phyloP scores from a whole-genome alignment of 768 basidiomycete genomes.

The Chiua virens region DNA sequence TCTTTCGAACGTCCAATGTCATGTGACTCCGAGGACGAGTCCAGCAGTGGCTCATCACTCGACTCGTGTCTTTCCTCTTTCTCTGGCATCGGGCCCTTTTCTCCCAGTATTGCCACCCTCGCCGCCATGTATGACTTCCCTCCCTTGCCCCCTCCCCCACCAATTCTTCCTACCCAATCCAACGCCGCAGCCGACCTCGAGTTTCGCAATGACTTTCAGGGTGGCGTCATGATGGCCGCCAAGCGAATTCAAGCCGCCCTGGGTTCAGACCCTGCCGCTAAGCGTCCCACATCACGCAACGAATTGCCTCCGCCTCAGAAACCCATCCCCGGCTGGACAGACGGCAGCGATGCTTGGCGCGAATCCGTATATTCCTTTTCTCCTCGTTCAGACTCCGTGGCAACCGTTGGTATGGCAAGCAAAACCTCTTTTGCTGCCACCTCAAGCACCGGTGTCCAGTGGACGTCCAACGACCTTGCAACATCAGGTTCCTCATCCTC shows the following conservation, averaged over 20 bases:
- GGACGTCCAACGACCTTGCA: conserved; percentile 38
- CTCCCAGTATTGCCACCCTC: conserved; percentile 39
- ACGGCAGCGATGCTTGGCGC: conserved; percentile 68
- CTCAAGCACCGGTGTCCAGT: conserved; percentile 52
- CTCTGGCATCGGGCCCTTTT: conserved; percentile 19
- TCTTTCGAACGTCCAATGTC: conserved; percentile 28
- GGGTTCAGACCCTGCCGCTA: conserved; percentile 40
- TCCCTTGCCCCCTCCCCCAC: conserved; percentile 54
- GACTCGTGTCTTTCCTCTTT: conserved; percentile 32
- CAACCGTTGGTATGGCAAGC: conserved; percentile 26
- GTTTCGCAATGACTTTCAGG: conserved; percentile 44
- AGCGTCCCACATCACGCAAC: conserved; percentile 35
- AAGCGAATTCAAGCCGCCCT: conserved; percentile 51
- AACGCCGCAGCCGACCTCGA: conserved; percentile 26
- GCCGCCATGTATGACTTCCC: conserved; percentile 46
- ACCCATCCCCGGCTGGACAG: conserved; percentile 67
- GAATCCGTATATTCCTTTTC: conserved; percentile 56
- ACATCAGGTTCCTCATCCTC: conserved; percentile 25
- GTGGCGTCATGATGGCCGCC: conserved; percentile 71
- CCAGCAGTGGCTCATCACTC: conserved; percentile 40
- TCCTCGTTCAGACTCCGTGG: conserved; percentile 37
- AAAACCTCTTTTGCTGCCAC: conserved; percentile 50
- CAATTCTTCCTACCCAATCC: conserved; percentile 31
- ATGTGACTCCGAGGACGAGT: conserved; percentile 42
- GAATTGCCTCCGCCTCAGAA: conserved; percentile 36